Evolutionary conservation across 768 basidiomycete species (phyloP), one percentile per base, ranked within the genome.

Genomic region (Mycena latifolia): DNA sequence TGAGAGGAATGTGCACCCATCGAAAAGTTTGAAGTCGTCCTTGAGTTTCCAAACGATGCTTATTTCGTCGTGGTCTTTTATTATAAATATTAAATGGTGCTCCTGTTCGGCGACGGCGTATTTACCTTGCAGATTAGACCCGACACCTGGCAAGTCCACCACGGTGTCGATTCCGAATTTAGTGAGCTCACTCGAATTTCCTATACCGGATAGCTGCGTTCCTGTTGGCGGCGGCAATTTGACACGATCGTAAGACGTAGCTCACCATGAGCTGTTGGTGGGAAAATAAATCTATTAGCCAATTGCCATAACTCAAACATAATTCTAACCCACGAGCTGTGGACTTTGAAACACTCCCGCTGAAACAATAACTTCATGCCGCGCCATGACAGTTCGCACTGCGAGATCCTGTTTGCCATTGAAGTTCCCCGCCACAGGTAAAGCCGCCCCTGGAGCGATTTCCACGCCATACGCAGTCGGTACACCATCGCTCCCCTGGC

Each of bases 121-220:
- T 48, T 74, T 67, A 61, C 77, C 77, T 62, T 76, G 74, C 14
- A 78, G 63, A 60, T 78, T 76, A 9, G 53, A 67, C 24, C 77
- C 77, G n/a, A 79, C 77, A 7, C 73, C 73, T 1, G 77, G 73
- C 29, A 74, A 61, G 46, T 76, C 50, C 2, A 73, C 63, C 15
- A 72, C 57, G 17, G 70, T 48, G n/a, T 68, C 55, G 25, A 77
- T 76, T 5, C 73, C 70, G 51, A 77, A 64, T 22, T 64, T 47
- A 20, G 39, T 57, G 5, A 77, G 61, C 3, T 71, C 67, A 18
- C 54, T 31, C 10, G 56, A 31, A 46, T 74, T 68, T 9, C 76
- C 76, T 39, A 77, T 76, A 1, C 76, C 76, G 6, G 76, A 77
- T 20, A 74, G 65, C 72, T 75, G 56, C 1, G 55, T 48, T 17